phyloP scores from a whole-genome alignment of 2,329 filamentous ascomycete genomes.

The Ophiostoma angusticollis region DNA sequence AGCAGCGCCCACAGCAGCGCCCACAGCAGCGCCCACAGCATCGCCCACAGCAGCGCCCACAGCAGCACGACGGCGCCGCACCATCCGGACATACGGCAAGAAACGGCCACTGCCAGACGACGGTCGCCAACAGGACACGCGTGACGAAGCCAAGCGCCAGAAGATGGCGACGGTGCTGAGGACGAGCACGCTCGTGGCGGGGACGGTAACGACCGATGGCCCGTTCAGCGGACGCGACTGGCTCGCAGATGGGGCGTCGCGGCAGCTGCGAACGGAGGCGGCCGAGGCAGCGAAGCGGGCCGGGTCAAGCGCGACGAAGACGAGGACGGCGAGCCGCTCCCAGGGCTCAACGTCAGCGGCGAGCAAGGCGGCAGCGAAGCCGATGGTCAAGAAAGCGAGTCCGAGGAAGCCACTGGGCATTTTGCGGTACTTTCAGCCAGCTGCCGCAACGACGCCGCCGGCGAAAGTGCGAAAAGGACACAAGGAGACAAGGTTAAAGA shows the following conservation, averaged over 20 bases:
- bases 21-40: conserved; percentile 1
- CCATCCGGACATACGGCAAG: conserved; percentile 13
- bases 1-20: neutral
- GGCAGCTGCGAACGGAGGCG: conserved; percentile 6
- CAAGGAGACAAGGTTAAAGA: no score
- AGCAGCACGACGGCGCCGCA: conserved; percentile 5
- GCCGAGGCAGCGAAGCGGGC: neutral
- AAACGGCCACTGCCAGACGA: conserved; percentile 6
- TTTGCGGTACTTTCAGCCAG: conserved; percentile 14
- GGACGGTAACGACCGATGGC: neutral
- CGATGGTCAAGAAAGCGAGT: no score
- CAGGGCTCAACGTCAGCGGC: no score
- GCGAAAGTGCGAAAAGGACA: no score
- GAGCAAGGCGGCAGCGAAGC: no score
- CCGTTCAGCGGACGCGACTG: neutral
- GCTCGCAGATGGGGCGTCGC: conserved; percentile 2
- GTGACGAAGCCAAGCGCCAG: neutral
- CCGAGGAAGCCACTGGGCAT: conserved; percentile 8
- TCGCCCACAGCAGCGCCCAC: neutral
- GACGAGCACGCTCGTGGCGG: neutral
- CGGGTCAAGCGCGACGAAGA: neutral
- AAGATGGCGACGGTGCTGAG: neutral
- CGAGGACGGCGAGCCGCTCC: neutral
- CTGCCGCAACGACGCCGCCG: no score
- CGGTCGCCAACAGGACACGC: neutral